Conservation (phyloP, 2,329 filamentous ascomycete genomes). For the Neopestalotiopsis sp. region DNA sequence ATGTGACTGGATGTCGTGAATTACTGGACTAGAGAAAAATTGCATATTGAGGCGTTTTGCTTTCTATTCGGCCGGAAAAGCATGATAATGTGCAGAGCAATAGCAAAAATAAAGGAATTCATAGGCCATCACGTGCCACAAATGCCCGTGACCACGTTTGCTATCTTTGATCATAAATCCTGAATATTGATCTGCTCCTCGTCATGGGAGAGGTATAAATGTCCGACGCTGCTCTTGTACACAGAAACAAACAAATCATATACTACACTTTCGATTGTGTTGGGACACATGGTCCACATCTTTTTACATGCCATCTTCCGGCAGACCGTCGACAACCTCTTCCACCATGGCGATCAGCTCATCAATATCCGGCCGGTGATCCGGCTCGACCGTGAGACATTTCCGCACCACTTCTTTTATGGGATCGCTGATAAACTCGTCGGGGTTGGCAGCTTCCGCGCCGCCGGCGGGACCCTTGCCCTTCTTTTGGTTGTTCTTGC, state of each 20-base stretch:
- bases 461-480: conserved; percentile 46
- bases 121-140: not conserved
- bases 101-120: not conserved
- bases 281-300: not conserved
- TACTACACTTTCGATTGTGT: not conserved
- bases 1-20: too few relatives aligned
- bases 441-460: conserved; percentile 35
- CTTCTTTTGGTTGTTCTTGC: conserved; percentile 58
- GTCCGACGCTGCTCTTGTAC: conserved; percentile 5
- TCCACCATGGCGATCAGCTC: conserved; percentile 41
- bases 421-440: conserved; percentile 73
- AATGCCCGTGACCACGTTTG: not conserved
- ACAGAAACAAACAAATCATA: conserved; percentile 5
- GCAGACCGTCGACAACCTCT: conserved; percentile 37
- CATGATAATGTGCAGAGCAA: not conserved
- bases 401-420: conserved; percentile 87
- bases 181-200: not conserved
- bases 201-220: conserved; percentile 8
- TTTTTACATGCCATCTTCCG: conserved; percentile 30
- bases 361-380: conserved; percentile 70
- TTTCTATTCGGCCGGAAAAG: too few relatives aligned
- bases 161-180: not conserved
- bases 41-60: too few relatives aligned
- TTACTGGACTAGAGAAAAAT: too few relatives aligned
- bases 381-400: conserved; percentile 86